These are phyloP conservation scores for Vickermania spadyakhi DNA, from an alignment of 208 protist genomes.

Conservation along the genomic window DNA sequence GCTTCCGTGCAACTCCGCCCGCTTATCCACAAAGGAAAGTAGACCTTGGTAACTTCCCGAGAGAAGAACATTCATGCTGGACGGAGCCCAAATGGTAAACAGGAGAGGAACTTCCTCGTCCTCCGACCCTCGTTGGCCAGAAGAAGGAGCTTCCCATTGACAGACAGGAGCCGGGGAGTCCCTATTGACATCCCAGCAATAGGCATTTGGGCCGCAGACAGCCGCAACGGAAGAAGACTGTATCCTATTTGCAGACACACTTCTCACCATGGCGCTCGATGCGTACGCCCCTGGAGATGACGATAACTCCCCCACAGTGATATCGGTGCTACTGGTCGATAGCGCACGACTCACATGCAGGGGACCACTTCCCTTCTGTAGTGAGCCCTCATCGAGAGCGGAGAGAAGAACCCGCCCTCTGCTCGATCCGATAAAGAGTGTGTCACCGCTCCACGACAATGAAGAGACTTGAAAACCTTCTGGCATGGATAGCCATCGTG, in stretches of 20 bases:
- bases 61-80: conserved; percentile 48
- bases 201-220: conserved; percentile 27
- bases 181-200: conserved; percentile 55
- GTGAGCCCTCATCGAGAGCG: conserved; percentile 17
- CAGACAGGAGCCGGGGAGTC: conserved; percentile 30
- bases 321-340: conserved; percentile 13
- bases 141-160: conserved; percentile 23
- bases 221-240: conserved; percentile 28
- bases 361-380: conserved; percentile 8
- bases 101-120: conserved; percentile 29
- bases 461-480: conserved; percentile 20
- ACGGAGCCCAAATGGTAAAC: conserved; percentile 66
- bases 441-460: conserved; percentile 55
- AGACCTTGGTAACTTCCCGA: conserved; percentile 57
- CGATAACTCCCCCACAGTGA: conserved; percentile 33
- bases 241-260: conserved; percentile 38
- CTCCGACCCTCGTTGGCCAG: conserved; percentile 12
- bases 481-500: conserved; percentile 47
- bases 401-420: conserved; percentile 58
- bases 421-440: conserved; percentile 54
- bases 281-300: conserved; percentile 44
- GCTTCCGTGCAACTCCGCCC: conserved; percentile 6
- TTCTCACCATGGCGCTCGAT: conserved; percentile 55
- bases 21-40: conserved; percentile 55
- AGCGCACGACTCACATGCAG: conserved; percentile 25